Base-by-base conservation (phyloP, 805 yeast species). In the Candida loeiensis region DNA sequence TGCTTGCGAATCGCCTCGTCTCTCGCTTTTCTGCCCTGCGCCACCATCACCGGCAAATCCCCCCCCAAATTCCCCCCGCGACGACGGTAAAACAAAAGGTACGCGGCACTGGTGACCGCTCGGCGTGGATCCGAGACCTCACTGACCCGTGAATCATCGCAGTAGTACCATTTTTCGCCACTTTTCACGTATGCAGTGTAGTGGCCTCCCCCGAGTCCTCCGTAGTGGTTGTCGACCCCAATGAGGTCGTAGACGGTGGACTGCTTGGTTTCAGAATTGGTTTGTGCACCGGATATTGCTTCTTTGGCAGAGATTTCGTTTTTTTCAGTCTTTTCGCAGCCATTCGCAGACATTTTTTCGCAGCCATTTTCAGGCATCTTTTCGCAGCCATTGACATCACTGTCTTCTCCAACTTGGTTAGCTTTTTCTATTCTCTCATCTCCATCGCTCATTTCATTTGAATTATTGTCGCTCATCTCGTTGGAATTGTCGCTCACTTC, bases 151-250 rank as follows among this genome's bases (percentile, higher is more conserved):
- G 95, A 80, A 57, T 91, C 99, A 56, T 91, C 90, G 58, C 74
- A 91, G 56, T 89, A 85, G 56, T 89, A 88, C 98, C 98, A 93
- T 43, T 78, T 71, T 15, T 66, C 66, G 53, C 86, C 95, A 31
- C 78, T 70, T 58, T 82, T 84, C 0, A 77, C 96, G 53, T 80
- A 83, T 0, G 98, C 85, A 1, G 99, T 93, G 61, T 93, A 91
- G 66, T 93, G 98, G 2, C 99, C 98, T 4, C 98, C 98, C 0
- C 98, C 97, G 14, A 91, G 68, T 0, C 97, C 96, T 37, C 98
- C 99, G 58, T 74, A 89, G 56, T 93, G 99, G 58, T 91, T 93
- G 58, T 90, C 98, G 16, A 93, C 96, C 0, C 93, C 98, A 51
- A 86, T 73, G 46, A 93, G 66, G 56, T 93, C 98, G 60, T 91